Conservation (phyloP, 2,329 filamentous ascomycete genomes). For the Fusarium sp. region DNA sequence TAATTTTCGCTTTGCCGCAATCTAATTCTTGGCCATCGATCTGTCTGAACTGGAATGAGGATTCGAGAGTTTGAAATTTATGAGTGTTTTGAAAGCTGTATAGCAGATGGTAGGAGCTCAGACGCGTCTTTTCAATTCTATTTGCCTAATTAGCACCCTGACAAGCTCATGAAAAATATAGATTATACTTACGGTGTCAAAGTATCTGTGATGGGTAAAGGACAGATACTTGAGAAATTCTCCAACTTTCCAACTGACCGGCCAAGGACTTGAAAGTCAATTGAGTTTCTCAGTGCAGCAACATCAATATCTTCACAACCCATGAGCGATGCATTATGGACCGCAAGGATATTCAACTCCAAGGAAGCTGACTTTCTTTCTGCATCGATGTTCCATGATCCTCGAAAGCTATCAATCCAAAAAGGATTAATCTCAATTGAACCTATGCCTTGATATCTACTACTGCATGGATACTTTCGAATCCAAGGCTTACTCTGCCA, state of each 20-base stretch:
- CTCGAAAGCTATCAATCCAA: background rate
- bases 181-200: background rate
- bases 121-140: background rate
- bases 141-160: background rate
- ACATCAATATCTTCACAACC: background rate
- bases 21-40: background rate
- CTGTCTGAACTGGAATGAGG: background rate
- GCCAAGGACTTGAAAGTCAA: background rate
- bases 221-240: background rate
- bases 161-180: background rate
- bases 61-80: background rate
- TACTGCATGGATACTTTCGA: background rate
- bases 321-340: background rate
- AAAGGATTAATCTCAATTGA: background rate
- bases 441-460: too few species aligned
- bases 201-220: background rate
- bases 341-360: background rate
- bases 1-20: background rate
- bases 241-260: background rate
- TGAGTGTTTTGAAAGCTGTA: background rate
- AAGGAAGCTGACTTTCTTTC: background rate
- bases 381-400: background rate
- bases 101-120: background rate
- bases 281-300: background rate
- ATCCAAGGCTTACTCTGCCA: background rate